Percentiles rank a stretch among this genome's conserved stretches.
phyloP scores from a whole-genome alignment of 495 filamentous ascomycete species.

The Podospora anserina region DNA sequence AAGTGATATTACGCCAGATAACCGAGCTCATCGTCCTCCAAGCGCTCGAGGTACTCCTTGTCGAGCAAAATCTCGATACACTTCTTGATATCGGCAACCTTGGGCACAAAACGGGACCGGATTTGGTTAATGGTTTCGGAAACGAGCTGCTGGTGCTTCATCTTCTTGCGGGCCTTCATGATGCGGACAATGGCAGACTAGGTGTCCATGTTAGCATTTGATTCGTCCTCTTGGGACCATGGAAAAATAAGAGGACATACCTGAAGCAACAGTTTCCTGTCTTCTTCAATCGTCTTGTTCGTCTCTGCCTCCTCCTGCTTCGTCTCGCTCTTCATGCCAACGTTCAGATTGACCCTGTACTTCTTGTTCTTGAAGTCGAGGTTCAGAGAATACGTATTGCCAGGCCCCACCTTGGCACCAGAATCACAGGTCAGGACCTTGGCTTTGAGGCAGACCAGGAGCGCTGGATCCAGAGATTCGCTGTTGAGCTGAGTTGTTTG shows the following conservation, averaged over 20 bases:
- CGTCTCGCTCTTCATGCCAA: constrained; percentile 87
- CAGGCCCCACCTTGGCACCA: constrained; percentile 68
- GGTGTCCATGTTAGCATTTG: not conserved
- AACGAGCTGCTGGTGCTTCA: constrained; percentile 93
- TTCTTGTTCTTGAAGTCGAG: constrained; percentile 97
- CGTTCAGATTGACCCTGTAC: constrained; percentile 92
- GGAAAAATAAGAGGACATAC: constrained; percentile 50
- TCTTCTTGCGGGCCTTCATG: constrained; percentile 98
- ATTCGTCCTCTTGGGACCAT: not conserved
- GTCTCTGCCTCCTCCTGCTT: constrained; percentile 96
- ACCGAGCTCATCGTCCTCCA: constrained; percentile 90
- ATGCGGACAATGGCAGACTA: constrained; percentile 98
- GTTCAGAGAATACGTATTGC: constrained; percentile 76
- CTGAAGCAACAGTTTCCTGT: constrained; percentile 93
- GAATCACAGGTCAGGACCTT: constrained; percentile 71
- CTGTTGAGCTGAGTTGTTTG: constrained; percentile 71
- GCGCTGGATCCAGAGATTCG: constrained; percentile 79
- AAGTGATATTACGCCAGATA: constrained; percentile 65
- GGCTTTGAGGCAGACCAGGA: constrained; percentile 83
- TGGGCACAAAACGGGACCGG: constrained; percentile 87
- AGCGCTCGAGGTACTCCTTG: constrained; percentile 96
- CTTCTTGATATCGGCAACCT: constrained; percentile 95
- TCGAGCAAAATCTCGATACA: constrained; percentile 98
- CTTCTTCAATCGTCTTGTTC: constrained; percentile 99
- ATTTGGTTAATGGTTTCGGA: constrained; percentile 94